A percentile compares a stretch with the other conserved stretches of the same genome.
Conservation (phyloP, 2,329 filamentous ascomycete genomes). For the Arachnopeziza araneosa region DNA sequence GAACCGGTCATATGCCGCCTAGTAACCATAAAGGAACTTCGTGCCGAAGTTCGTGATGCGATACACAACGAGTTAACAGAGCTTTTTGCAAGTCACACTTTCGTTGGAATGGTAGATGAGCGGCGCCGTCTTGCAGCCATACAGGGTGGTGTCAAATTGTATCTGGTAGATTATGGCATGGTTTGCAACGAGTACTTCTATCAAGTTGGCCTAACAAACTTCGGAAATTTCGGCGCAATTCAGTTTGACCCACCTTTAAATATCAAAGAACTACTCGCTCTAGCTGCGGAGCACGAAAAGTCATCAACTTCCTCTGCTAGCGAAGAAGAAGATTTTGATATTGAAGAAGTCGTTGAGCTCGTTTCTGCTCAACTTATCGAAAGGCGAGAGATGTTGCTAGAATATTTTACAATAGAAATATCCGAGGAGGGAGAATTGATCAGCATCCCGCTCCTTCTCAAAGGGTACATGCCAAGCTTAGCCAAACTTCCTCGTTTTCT, state of each 20-base stretch:
- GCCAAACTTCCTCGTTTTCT: conserved; percentile 87
- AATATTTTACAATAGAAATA: conserved; percentile 89
- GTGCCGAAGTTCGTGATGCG: conserved; percentile 70
- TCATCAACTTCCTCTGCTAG: conserved; percentile 31
- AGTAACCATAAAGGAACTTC: conserved; percentile 79
- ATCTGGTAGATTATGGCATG: conserved; percentile 88
- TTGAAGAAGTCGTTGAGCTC: conserved; percentile 57
- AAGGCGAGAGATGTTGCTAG: conserved; percentile 76
- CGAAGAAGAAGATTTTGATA: conserved; percentile 50
- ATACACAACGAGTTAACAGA: conserved; percentile 86
- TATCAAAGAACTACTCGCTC: conserved; percentile 62
- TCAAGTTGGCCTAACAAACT: conserved; percentile 89
- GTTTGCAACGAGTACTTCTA: conserved; percentile 88
- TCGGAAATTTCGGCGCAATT: conserved; percentile 87
- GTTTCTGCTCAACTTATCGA: conserved; percentile 66
- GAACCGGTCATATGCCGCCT: conserved; percentile 67
- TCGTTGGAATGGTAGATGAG: conserved; percentile 89
- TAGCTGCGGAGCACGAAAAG: conserved; percentile 69
- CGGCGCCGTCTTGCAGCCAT: conserved; percentile 82
- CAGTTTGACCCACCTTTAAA: conserved; percentile 71
- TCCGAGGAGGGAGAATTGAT: conserved; percentile 70
- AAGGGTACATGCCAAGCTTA: conserved; percentile 80
- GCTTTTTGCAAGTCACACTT: conserved; percentile 81
- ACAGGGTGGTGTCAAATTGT: conserved; percentile 87
- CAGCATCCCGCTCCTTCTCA: conserved; percentile 77